Evolutionary conservation across 257 asterid species (phyloP).

Genomic region (Lithospermum erythrorhizon): DNA sequence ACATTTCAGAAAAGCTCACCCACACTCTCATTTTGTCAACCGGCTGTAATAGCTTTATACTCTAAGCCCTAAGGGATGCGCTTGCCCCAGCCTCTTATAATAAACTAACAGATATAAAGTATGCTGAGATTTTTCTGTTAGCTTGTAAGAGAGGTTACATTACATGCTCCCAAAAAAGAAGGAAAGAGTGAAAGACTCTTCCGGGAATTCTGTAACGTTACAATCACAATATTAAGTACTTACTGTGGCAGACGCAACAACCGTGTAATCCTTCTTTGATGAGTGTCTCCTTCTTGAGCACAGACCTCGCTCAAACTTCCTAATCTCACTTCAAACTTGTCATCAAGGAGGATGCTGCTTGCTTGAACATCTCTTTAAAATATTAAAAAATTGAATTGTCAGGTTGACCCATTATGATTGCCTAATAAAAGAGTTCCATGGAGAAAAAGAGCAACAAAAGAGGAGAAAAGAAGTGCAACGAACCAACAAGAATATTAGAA

Average conservation of each 20-base stretch:
- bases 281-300: constrained; percentile 73
- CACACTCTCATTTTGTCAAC: too few species aligned
- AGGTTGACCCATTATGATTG: background rate
- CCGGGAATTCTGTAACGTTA: background rate
- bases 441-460: background rate
- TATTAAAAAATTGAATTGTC: constrained; percentile 11
- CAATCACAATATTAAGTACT: constrained; percentile 24
- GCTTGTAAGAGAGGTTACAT: background rate
- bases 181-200: too few species aligned
- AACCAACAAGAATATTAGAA: background rate
- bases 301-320: constrained; percentile 88
- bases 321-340: constrained; percentile 84
- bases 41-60: too few species aligned
- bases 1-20: too few species aligned
- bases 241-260: constrained; percentile 78
- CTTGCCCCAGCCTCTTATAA: too few species aligned
- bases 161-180: too few species aligned
- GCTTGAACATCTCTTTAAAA: constrained; percentile 85
- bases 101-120: background rate
- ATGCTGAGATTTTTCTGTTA: background rate
- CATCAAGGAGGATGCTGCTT: constrained; percentile 94
- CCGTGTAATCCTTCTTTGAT: constrained; percentile 60
- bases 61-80: too few species aligned
- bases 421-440: background rate
- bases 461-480: background rate